These are phyloP conservation scores for Gaultheria prostrata DNA, from an alignment of 148 eudicot genomes.

Conservation along the genomic window DNA sequence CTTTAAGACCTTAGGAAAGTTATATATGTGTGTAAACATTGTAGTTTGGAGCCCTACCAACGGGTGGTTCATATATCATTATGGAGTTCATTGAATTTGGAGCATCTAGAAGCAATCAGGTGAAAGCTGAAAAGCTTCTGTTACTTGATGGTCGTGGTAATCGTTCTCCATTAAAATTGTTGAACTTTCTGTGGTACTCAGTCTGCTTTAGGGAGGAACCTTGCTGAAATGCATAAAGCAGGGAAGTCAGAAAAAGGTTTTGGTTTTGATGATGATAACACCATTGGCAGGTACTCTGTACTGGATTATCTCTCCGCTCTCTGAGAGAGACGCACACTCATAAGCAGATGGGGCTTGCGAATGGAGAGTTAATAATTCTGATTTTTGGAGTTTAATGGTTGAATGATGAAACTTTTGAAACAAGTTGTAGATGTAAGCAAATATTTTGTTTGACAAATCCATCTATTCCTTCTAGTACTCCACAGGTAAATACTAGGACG, in stretches of 20 bases:
- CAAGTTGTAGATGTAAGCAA: not conserved
- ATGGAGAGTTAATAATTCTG: not conserved
- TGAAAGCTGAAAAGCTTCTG: constrained; percentile 23
- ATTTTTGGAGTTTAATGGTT: not conserved
- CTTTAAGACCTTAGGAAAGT: constrained; percentile 18
- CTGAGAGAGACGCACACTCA: not conserved
- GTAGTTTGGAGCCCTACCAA: constrained; percentile 78
- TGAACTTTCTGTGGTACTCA: constrained; percentile 30
- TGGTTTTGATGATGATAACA: constrained; percentile 87
- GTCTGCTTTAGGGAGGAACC: constrained; percentile 88
- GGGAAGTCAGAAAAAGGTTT: constrained; percentile 82
- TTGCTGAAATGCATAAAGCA: constrained; percentile 93
- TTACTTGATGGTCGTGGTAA: constrained; percentile 11
- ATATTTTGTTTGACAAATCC: constrained; percentile 3
- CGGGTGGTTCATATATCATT: constrained; percentile 91
- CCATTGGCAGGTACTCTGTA: constrained; percentile 84
- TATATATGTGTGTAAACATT: constrained; percentile 20
- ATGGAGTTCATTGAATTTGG: constrained; percentile 97
- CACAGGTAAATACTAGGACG: constrained; percentile 88
- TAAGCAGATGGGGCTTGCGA: not conserved
- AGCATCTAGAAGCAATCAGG: constrained; percentile 78
- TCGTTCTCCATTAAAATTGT: constrained; percentile 3
- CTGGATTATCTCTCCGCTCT: not conserved
- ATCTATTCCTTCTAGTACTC: constrained; percentile 59
- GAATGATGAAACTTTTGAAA: constrained; percentile 7